Conservation (phyloP, 148 eudicot genomes). For the Rheum nobile region DNA sequence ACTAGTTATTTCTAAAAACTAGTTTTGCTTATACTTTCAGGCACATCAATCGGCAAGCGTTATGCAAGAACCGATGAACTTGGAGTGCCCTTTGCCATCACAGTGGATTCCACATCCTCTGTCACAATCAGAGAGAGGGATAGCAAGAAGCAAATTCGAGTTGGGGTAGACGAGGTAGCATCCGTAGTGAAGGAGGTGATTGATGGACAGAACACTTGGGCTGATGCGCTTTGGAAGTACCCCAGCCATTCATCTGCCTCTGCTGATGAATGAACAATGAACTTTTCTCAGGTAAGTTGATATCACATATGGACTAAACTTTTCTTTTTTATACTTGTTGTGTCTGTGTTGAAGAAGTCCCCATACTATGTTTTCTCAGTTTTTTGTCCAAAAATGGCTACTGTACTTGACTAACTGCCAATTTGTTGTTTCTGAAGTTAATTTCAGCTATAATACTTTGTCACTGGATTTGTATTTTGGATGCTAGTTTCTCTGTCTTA, state of each 20-base stretch:
- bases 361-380: too few relatives aligned
- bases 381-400: too few relatives aligned
- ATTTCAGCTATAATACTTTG: too few relatives aligned
- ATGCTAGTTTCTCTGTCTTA: too few relatives aligned
- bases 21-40: conserved; percentile 22
- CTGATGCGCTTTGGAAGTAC: conserved; percentile 53
- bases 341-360: too few relatives aligned
- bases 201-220: conserved; percentile 80
- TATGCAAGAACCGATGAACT: conserved; percentile 94
- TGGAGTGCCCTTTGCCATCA: conserved; percentile 83
- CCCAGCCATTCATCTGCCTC: conserved; percentile 54
- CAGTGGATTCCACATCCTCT: conserved; percentile 60
- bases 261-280: conserved; percentile 26
- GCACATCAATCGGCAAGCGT: conserved; percentile 87
- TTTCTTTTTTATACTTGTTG: too few relatives aligned
- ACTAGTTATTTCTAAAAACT: too few relatives aligned
- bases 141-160: conserved; percentile 82
- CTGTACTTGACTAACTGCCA: too few relatives aligned
- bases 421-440: too few relatives aligned
- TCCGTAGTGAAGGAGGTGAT: conserved; percentile 64
- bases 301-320: too few relatives aligned
- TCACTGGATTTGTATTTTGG: too few relatives aligned
- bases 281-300: background rate
- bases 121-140: conserved; percentile 84
- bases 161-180: conserved; percentile 55